phyloP scores from a whole-genome alignment of 805 yeast species.

The Cyberlindnera nakhonratchasimensis region DNA sequence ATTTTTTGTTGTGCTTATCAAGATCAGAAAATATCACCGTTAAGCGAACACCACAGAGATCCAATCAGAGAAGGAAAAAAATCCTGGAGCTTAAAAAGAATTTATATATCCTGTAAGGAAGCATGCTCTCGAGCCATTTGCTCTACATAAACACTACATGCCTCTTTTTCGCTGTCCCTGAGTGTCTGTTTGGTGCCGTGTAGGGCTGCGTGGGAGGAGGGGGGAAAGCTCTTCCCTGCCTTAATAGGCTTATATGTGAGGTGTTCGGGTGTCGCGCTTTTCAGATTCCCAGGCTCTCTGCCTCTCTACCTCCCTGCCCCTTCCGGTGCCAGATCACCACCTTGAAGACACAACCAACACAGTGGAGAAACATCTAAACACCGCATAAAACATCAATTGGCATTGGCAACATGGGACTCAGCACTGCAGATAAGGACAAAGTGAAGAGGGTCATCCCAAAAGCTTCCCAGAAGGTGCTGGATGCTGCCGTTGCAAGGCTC shows the following conservation, averaged over 20 bases:
- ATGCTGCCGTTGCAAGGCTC: conserved; percentile 84
- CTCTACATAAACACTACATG: too few species aligned
- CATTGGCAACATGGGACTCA: conserved; percentile 35
- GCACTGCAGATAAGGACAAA: conserved; percentile 74
- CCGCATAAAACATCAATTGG: too few species aligned
- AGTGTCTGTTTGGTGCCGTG: not conserved
- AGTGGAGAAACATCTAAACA: too few species aligned
- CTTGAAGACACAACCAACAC: too few species aligned
- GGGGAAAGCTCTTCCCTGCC: too few species aligned
- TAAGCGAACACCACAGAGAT: too few species aligned
- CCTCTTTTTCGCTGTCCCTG: not conserved
- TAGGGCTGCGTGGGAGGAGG: not conserved
- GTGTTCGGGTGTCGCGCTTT: not conserved
- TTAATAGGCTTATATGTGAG: not conserved
- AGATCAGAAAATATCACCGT: too few species aligned
- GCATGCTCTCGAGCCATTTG: not conserved
- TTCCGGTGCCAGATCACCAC: too few species aligned
- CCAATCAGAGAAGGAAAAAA: not conserved
- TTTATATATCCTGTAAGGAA: not conserved
- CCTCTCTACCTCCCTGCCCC: too few species aligned
- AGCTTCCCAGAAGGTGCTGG: conserved; percentile 80
- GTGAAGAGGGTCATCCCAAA: conserved; percentile 88
- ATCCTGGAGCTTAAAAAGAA: not conserved
- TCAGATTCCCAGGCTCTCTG: too few species aligned
- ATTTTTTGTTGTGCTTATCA: too few species aligned